These are phyloP conservation scores for Blastomyces silverae DNA, from an alignment of 2,329 filamentous ascomycete genomes.

Conservation along the genomic window DNA sequence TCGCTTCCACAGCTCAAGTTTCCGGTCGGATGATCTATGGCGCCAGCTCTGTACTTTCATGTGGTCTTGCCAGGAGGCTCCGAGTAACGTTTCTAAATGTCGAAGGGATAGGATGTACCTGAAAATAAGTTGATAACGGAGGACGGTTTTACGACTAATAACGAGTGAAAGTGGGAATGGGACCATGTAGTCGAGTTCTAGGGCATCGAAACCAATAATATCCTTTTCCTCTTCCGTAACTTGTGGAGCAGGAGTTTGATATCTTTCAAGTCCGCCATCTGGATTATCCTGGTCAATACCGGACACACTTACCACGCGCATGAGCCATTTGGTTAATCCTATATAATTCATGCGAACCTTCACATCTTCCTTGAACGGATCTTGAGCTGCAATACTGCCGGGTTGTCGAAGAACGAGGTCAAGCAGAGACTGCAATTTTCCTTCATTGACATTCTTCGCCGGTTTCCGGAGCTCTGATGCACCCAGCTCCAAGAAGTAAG, in stretches of 20 bases:
- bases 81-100: slow-evolving; percentile 80
- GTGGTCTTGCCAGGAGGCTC: slow-evolving; percentile 84
- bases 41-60: slow-evolving; percentile 75
- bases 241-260: slow-evolving; percentile 64
- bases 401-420: slow-evolving; percentile 95
- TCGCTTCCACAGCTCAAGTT: slow-evolving; percentile 86
- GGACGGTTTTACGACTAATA: slow-evolving; percentile 92
- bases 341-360: slow-evolving; percentile 97
- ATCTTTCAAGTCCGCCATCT: slow-evolving; percentile 56
- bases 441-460: slow-evolving; percentile 79
- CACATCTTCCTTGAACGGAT: slow-evolving; percentile 97
- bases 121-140: slow-evolving; percentile 92
- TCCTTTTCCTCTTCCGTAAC: slow-evolving; percentile 68
- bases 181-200: slow-evolving; percentile 89
- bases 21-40: slow-evolving; percentile 64
- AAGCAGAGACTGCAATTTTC: slow-evolving; percentile 90
- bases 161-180: slow-evolving; percentile 94
- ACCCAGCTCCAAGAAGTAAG: slow-evolving; percentile 90
- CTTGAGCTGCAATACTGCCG: slow-evolving; percentile 84
- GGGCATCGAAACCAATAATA: slow-evolving; percentile 80
- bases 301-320: slow-evolving; percentile 93
- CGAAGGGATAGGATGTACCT: slow-evolving; percentile 85
- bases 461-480: slow-evolving; percentile 85
- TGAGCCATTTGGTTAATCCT: slow-evolving; percentile 84
- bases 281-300: slow-evolving; percentile 79